phyloP scores from a whole-genome alignment of 192 early-diverging fungal genomes.

The Glomus cerebriforme region DNA sequence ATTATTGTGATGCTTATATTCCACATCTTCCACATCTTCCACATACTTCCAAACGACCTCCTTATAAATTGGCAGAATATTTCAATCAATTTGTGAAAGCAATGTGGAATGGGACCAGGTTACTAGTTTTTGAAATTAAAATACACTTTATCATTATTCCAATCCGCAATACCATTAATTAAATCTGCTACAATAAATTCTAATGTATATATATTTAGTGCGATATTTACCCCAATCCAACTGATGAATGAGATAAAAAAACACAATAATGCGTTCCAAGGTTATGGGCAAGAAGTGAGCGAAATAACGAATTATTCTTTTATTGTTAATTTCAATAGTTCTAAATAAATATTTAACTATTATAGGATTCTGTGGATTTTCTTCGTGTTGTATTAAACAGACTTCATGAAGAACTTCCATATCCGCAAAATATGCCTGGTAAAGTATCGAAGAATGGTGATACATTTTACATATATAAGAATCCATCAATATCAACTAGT shows the following conservation, averaged over 20 bases:
- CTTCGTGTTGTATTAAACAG: conserved; percentile 43
- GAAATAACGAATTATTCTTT: not conserved
- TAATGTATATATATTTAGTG: conserved; percentile 13
- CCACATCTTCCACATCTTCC: conserved; percentile 38
- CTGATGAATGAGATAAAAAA: conserved; percentile 44
- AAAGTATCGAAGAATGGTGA: not conserved
- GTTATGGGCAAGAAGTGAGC: conserved; percentile 35
- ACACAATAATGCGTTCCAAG: conserved; percentile 41
- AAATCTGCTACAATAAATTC: too few species aligned
- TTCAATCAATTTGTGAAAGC: conserved; percentile 39
- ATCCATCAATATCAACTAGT: not conserved
- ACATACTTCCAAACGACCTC: conserved; percentile 34
- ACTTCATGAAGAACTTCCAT: conserved; percentile 46
- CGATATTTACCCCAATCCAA: conserved; percentile 37
- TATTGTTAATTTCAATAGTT: not conserved
- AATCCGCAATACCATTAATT: too few species aligned
- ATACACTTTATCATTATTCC: too few species aligned
- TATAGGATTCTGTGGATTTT: conserved; percentile 46
- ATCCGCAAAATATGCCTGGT: conserved; percentile 30
- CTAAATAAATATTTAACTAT: not conserved
- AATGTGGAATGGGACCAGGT: conserved; percentile 49
- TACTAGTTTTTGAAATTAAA: not conserved
- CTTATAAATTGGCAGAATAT: conserved; percentile 38
- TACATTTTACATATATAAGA: not conserved
- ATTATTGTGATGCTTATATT: conserved; percentile 45